Conservation (phyloP, 139 green algal genomes). For the Chara braunii region DNA sequence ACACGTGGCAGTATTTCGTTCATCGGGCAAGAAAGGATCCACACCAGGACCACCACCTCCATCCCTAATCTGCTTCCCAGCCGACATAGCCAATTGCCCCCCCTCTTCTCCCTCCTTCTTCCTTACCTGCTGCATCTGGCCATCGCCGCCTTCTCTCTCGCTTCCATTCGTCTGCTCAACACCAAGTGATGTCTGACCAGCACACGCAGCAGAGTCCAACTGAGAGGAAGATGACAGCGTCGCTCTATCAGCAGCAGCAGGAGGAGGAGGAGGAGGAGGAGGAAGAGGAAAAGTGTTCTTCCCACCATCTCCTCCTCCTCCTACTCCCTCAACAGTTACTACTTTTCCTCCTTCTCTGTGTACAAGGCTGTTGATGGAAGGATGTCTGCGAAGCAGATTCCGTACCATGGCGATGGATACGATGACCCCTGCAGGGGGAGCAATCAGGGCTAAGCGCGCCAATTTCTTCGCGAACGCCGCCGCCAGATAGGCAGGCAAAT, state of each 20-base stretch:
- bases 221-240: not conserved
- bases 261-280: not conserved
- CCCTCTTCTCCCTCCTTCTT: no score
- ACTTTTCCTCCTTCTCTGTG: slow-evolving; percentile 55
- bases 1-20: slow-evolving; percentile 26
- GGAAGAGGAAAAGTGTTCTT: not conserved
- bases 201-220: not conserved
- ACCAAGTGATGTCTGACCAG: not conserved
- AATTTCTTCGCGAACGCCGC: slow-evolving; percentile 87
- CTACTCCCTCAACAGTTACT: not conserved
- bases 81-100: no score
- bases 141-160: not conserved
- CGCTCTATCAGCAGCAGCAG: not conserved
- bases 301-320: not conserved
- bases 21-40: slow-evolving; percentile 4
- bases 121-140: not conserved
- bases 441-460: slow-evolving; percentile 64
- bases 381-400: slow-evolving; percentile 90
- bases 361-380: slow-evolving; percentile 69
- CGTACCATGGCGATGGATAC: slow-evolving; percentile 79
- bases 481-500: slow-evolving; percentile 88
- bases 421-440: slow-evolving; percentile 64
- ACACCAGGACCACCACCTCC: not conserved
- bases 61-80: no score
- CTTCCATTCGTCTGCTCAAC: not conserved